Conservation (phyloP, 2,329 filamentous ascomycete species). For the Phaeosphaeria sp. region DNA sequence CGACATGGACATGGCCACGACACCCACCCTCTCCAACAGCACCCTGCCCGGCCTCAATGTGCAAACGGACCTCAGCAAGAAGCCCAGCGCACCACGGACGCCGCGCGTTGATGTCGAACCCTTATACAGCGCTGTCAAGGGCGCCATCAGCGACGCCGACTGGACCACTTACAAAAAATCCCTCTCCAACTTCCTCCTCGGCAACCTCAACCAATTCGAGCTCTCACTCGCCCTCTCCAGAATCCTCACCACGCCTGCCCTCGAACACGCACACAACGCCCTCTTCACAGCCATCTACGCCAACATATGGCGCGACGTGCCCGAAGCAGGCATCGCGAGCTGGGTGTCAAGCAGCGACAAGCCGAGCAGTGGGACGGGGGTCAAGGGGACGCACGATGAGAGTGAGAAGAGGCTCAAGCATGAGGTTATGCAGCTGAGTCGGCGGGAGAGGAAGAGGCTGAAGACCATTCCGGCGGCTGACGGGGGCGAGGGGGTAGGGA, state of each 20-base stretch:
- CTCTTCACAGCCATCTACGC: constrained; percentile 65
- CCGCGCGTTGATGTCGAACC: constrained; percentile 69
- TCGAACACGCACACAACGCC: constrained; percentile 67
- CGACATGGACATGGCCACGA: constrained; percentile 43
- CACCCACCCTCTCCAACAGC: constrained; percentile 42
- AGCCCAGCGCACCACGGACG: constrained; percentile 57
- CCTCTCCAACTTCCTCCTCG: constrained; percentile 63
- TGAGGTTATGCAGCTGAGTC: constrained; percentile 68
- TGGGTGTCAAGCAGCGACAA: constrained; percentile 77
- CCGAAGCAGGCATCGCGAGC: constrained; percentile 66
- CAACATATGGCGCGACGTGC: constrained; percentile 65
- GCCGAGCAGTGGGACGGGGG: constrained; percentile 68
- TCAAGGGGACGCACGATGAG: constrained; percentile 67
- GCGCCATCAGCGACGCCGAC: constrained; percentile 61
- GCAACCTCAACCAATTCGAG: constrained; percentile 68
- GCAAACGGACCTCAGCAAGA: constrained; percentile 54
- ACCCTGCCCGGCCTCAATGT: constrained; percentile 38
- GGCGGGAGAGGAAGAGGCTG: constrained; percentile 65
- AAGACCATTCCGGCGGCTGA: constrained; percentile 59
- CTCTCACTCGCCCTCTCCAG: constrained; percentile 62
- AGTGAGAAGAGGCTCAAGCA: constrained; percentile 68
- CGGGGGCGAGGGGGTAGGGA: constrained; percentile 9
- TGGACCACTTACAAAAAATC: constrained; percentile 68
- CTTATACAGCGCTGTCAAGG: constrained; percentile 66
- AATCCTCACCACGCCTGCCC: constrained; percentile 61